Conservation (phyloP, 805 yeast species). For the Metschnikowia cerradonensis region DNA sequence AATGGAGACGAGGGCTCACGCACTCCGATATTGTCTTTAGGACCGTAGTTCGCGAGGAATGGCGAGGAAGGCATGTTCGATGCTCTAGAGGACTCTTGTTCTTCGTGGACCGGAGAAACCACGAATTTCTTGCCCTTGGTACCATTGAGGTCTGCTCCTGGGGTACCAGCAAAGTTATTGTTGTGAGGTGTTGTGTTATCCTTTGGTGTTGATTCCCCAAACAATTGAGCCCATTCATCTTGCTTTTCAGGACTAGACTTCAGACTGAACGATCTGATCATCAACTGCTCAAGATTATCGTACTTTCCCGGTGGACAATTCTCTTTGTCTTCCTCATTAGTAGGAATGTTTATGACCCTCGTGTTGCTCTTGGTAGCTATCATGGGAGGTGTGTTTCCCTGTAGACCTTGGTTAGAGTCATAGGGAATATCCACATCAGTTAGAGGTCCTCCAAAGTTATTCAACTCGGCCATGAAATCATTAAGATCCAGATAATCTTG, state of each 20-base stretch:
- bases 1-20: constrained; percentile 28
- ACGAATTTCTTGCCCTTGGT: constrained; percentile 32
- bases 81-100: constrained; percentile 21
- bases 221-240: constrained; percentile 43
- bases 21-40: constrained; percentile 12
- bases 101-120: constrained; percentile 22
- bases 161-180: constrained; percentile 15
- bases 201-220: constrained; percentile 39
- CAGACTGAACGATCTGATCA: constrained; percentile 24
- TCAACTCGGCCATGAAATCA: constrained; percentile 39
- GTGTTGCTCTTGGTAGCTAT: constrained; percentile 55
- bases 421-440: constrained; percentile 43
- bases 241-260: constrained; percentile 35
- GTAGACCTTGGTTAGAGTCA: constrained; percentile 9
- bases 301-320: constrained; percentile 22
- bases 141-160: constrained; percentile 21
- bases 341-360: constrained; percentile 49
- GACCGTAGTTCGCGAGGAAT: constrained; percentile 18
- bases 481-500: constrained; percentile 32
- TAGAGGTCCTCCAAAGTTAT: constrained; percentile 40
- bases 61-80: constrained; percentile 42
- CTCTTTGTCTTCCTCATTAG: constrained; percentile 29
- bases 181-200: constrained; percentile 19
- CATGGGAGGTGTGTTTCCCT: constrained; percentile 42
- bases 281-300: constrained; percentile 24